Evolutionary conservation across 768 basidiomycete species (phyloP), one percentile per base, ranked within the genome.

Genomic region (Butyriboletus loyo): DNA sequence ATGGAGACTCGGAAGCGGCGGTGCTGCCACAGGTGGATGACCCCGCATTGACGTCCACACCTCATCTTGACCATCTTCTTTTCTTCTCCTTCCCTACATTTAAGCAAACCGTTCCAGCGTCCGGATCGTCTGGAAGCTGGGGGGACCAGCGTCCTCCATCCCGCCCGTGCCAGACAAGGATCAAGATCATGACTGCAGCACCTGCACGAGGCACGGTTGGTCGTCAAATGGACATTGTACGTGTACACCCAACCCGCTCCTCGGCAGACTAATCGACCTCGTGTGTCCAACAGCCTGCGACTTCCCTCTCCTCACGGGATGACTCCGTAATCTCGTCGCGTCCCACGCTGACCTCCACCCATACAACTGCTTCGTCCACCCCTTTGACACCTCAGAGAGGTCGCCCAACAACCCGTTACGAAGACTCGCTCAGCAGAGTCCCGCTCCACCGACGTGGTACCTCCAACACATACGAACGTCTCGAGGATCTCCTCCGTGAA

Each of bases 401-500:
- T 38, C 75, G 81, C 38, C 57, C 68, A 0, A 65, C 72, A 31
- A 60, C 72, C 25, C 80, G 78, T 17, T 88, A 88, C 62, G 82
- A 83, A 2, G 77, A 80, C 10, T 65, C 71, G 38, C 79, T 88
- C 7, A 79, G 82, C 5, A 82, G 85, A 27, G 85, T 89, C 7
- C 89, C 87, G 0, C 72, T 91, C 14, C 89, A 91, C 64, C 78
- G 87, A 22, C 75, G 89, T 50, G 90, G 90, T 2, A 91, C 82
- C 19, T 90, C 89, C 3, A 82, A 80, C 56, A 89, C 83, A 5
- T 93, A 92, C 57, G 92, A 94, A 59, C 78, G 83, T 6, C 77
- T 96, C 19, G 93, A 93, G 58, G 90, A 94, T 70, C 75, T 97
- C 17, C 77, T 97, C 25, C 77, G 82, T 45, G 88, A 92, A 66